Conservation (phyloP, 2,329 filamentous ascomycete species). For the Aspergillus ruber region DNA sequence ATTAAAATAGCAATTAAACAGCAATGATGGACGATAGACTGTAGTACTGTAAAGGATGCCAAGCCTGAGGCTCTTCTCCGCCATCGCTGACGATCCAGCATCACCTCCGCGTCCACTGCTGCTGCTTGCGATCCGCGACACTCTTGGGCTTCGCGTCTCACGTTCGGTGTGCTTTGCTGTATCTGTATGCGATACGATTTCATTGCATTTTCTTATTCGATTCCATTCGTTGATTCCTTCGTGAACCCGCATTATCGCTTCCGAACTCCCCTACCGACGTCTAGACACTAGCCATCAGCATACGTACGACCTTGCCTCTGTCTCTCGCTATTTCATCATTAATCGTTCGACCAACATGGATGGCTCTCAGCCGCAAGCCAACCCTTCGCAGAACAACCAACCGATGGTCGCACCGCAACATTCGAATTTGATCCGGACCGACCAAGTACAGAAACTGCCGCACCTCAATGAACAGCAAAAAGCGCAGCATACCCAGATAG, state of each 20-base stretch:
- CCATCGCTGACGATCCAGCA: neutral
- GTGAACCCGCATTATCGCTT: no score
- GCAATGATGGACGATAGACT: neutral
- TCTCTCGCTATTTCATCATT: no score
- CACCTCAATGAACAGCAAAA: constrained; percentile 51
- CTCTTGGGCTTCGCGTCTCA: neutral
- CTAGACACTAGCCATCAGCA: no score
- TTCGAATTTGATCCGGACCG: constrained; percentile 45
- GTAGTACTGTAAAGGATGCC: constrained; percentile 3
- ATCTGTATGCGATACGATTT: neutral
- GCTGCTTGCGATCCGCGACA: neutral
- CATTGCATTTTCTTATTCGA: neutral
- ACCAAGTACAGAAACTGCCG: constrained; percentile 48
- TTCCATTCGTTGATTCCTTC: neutral
- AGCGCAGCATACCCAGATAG: constrained; percentile 48
- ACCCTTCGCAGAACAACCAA: constrained; percentile 22
- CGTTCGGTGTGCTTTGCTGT: neutral
- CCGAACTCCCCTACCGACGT: no score
- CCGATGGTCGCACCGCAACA: constrained; percentile 31
- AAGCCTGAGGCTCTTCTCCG: constrained; percentile 13
- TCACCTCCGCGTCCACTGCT: neutral
- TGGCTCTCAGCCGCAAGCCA: constrained; percentile 23
- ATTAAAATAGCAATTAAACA: neutral
- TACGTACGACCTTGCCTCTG: no score
- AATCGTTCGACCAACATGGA: constrained; percentile 22